Evolutionary conservation across 164 flowering plant genomes (phyloP), one percentile per base, ranked within the genome.

Genomic region (Buxus sempervirens): DNA sequence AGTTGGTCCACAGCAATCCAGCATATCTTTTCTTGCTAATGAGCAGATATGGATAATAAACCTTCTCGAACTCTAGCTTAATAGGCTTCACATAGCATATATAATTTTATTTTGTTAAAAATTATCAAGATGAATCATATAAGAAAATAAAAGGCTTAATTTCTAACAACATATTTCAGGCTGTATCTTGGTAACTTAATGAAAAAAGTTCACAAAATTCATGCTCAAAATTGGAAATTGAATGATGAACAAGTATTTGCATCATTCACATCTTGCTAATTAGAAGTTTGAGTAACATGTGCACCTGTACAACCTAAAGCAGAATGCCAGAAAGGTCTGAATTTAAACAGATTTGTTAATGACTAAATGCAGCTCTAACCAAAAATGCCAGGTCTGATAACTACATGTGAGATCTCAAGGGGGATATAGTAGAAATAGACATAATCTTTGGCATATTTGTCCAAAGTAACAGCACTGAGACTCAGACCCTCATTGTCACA

Each of bases 21-120:
- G 99, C 99, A 83, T 95, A 95, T 74, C 99, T 82, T 84, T 96
- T 96, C 87, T 93, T 96, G 87, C 90, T 96, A 69, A 96, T 96
- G 72, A 96, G 75, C 28, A 96, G 84, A 82, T 96, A 96, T 63
- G 99, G 99, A 82, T 74, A 87, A 73, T 96, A 96, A 67, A 96
- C 93, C 84, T 96, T 96, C 85, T 96, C 99, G 75, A 96, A 96
- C 85, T 96, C 99, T 24, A 96, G 78, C 77, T 93, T 93, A 76
- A 96, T 96, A 58, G 99, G 99, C 99, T 92, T 77, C 82, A 79
- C 56, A 62, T 68, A 13, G 28, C 41, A 77, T 16, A 27, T 16
- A 58, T 12, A 61, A 42, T 54, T 65, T 41, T 38, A 26, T 16
- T 56, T 5, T 13, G 59, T 22, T 58, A 28, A 63, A 28, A 69